A percentile compares a stretch with the other conserved stretches of the same genome.
phyloP scores from a whole-genome alignment of 148 eudicot genomes.

The Drosera capensis region DNA sequence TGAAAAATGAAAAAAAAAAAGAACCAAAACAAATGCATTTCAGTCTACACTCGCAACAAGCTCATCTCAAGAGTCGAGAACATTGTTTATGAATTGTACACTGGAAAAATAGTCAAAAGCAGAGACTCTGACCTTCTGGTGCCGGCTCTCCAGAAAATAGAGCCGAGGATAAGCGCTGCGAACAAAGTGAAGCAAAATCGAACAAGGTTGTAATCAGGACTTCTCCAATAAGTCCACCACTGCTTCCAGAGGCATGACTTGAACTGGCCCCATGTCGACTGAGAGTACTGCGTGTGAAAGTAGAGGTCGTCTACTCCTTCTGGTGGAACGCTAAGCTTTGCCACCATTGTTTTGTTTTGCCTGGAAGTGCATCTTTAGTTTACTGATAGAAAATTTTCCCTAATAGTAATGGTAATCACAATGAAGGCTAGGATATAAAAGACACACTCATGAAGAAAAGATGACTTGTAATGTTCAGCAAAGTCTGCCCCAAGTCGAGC shows the following conservation, averaged over 20 bases:
- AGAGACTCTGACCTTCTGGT: conserved; percentile 18
- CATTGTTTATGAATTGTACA: background rate
- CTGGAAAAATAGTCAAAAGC: background rate
- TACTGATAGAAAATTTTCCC: background rate
- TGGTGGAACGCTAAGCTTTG: conserved; percentile 29
- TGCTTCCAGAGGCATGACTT: conserved; percentile 58
- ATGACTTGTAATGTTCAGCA: conserved; percentile 25
- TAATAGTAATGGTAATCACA: background rate
- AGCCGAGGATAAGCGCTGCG: conserved; percentile 33
- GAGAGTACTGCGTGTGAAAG: conserved; percentile 29
- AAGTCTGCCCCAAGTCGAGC: conserved; percentile 22
- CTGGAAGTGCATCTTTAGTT: conserved; percentile 8
- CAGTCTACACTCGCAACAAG: no score
- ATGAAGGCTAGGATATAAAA: no score
- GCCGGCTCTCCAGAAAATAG: conserved; percentile 39
- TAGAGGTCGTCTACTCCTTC: conserved; percentile 31
- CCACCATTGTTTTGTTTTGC: conserved; percentile 40
- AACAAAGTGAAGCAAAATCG: conserved; percentile 21
- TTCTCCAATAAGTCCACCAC: conserved; percentile 42
- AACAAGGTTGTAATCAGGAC: conserved; percentile 34
- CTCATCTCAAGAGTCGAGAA: background rate
- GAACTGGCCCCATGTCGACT: conserved; percentile 28
- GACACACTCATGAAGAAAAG: conserved; percentile 33
- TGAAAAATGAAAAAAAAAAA: conserved; percentile 4
- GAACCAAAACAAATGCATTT: background rate